Conservation (phyloP, 208 protist species). For the Herpetomonas samuelpessoai region DNA sequence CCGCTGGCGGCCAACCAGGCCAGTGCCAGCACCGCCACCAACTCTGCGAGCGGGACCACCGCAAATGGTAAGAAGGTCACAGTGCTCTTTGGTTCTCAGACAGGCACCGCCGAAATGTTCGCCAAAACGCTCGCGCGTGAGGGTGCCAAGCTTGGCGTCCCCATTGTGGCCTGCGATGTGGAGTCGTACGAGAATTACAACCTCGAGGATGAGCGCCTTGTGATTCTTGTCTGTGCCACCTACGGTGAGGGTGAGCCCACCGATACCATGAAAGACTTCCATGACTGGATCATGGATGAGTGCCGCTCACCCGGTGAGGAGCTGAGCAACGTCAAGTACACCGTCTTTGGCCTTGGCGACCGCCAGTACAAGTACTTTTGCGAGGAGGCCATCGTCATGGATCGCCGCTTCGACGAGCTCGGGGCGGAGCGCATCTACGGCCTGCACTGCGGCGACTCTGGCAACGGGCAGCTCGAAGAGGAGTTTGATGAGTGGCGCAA, state of each 20-base stretch:
- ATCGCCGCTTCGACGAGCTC: conserved; percentile 86
- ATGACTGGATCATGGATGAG: conserved; percentile 82
- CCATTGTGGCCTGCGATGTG: conserved; percentile 49
- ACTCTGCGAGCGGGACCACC: not conserved
- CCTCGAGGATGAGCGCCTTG: conserved; percentile 60
- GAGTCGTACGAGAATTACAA: conserved; percentile 65
- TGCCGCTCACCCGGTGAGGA: conserved; percentile 44
- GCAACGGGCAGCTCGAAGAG: conserved; percentile 80
- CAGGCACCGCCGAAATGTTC: conserved; percentile 89
- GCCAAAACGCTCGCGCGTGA: conserved; percentile 80
- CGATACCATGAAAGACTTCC: conserved; percentile 88
- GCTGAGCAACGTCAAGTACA: conserved; percentile 76
- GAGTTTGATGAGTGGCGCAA: conserved; percentile 84
- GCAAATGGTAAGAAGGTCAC: conserved; percentile 41
- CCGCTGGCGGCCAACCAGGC: not conserved
- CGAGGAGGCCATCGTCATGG: conserved; percentile 80
- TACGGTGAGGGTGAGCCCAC: conserved; percentile 92
- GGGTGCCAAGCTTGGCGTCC: conserved; percentile 58
- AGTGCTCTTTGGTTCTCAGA: conserved; percentile 88
- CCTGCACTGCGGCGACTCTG: conserved; percentile 71
- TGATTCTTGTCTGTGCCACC: conserved; percentile 84
- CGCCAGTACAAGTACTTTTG: conserved; percentile 90
- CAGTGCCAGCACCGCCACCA: not conserved
- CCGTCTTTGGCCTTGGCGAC: conserved; percentile 90
- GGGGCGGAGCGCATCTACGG: conserved; percentile 82